Evolutionary conservation across 805 yeast genomes (phyloP).

Genomic region (Spathaspora sp.): DNA sequence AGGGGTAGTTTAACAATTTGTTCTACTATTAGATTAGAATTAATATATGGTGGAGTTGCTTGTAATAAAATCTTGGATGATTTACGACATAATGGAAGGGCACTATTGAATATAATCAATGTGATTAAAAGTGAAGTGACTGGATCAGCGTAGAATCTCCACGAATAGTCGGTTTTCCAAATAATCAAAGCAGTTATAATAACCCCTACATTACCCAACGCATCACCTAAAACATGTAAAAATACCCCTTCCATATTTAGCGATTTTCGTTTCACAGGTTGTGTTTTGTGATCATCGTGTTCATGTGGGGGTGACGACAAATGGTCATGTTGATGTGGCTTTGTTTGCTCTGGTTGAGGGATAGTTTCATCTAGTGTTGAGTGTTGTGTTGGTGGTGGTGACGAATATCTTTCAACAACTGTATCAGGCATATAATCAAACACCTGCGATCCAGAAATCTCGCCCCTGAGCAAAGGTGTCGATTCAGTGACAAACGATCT

Average conservation of each 20-base stretch:
- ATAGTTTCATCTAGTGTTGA: not conserved
- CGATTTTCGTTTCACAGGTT: constrained; percentile 46
- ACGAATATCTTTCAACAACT: constrained; percentile 38
- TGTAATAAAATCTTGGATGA: constrained; percentile 86
- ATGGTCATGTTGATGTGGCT: not conserved
- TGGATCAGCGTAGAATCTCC: constrained; percentile 89
- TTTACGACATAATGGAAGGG: constrained; percentile 82
- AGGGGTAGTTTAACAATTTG: constrained; percentile 68
- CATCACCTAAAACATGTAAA: constrained; percentile 93
- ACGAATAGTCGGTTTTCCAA: constrained; percentile 87
- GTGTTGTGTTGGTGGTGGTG: not conserved
- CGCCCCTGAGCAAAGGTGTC: constrained; percentile 5
- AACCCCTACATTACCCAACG: constrained; percentile 92
- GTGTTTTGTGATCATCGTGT: constrained; percentile 8
- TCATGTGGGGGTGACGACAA: constrained; percentile 9
- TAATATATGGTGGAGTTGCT: constrained; percentile 84
- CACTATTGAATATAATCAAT: constrained; percentile 82
- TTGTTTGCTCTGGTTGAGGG: not conserved
- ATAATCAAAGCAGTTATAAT: constrained; percentile 84
- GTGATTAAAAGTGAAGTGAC: constrained; percentile 82
- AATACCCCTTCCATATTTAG: constrained; percentile 97
- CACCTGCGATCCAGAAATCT: constrained; percentile 18
- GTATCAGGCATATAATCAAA: constrained; percentile 43
- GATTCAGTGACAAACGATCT: constrained; percentile 4
- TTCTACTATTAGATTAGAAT: constrained; percentile 67